Evolutionary conservation across 2,329 filamentous ascomycete genomes (phyloP).

Genomic region (Apiospora kogelbergensis): DNA sequence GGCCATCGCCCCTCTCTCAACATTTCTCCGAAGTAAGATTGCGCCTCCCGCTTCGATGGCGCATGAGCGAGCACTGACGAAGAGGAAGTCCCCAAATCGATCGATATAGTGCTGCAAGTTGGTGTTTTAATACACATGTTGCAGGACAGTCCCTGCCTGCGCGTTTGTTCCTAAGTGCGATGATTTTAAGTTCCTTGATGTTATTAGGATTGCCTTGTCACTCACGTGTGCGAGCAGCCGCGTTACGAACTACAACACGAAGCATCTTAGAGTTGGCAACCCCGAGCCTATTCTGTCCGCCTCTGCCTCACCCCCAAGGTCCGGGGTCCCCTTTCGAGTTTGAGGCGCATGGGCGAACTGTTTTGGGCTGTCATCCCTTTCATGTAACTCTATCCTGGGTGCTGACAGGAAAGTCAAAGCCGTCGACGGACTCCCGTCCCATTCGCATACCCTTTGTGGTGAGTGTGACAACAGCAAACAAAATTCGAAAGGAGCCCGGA

Average conservation of each 20-base stretch:
- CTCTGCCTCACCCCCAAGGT: too few species aligned
- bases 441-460: not conserved
- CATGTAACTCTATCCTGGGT: slow-evolving; percentile 3
- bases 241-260: not conserved
- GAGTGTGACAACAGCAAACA: not conserved
- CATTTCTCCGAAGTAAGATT: slow-evolving; percentile 6
- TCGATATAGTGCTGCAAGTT: not conserved
- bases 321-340: not conserved
- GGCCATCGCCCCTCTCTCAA: not conserved
- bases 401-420: not conserved
- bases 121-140: too few species aligned
- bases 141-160: not conserved
- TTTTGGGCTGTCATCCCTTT: slow-evolving; percentile 5
- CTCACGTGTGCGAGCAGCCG: not conserved
- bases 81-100: not conserved
- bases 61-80: not conserved
- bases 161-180: not conserved
- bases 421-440: not conserved
- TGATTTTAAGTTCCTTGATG: not conserved
- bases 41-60: not conserved
- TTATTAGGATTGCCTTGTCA: not conserved
- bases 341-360: not conserved
- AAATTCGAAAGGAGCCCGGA: too few species aligned
- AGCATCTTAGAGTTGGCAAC: not conserved
- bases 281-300: not conserved